A percentile compares a stretch with the other conserved stretches of the same genome.
phyloP scores from a whole-genome alignment of 2,329 filamentous ascomycete genomes.

The Triangularia setosa region DNA sequence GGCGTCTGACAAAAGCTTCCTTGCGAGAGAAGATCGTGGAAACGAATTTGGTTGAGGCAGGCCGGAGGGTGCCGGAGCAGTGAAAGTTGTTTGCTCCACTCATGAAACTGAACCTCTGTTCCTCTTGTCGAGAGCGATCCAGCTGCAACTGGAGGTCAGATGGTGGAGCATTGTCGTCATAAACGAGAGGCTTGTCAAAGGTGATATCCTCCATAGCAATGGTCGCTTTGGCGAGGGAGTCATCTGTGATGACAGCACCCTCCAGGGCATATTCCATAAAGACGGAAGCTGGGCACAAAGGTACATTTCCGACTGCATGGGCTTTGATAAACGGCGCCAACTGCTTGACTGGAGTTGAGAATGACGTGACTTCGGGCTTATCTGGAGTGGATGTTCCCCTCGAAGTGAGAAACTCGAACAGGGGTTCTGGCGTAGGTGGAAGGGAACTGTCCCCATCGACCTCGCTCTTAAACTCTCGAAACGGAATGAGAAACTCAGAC shows the following conservation, averaged over 20 bases:
- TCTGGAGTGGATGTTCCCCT: neutral
- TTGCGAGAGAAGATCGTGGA: neutral
- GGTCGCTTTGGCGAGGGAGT: neutral
- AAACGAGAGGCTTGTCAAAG: constrained; percentile 5
- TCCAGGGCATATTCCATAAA: constrained; percentile 3
- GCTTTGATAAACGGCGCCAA: neutral
- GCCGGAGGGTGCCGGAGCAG: neutral
- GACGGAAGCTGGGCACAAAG: constrained; percentile 5
- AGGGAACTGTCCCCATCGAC: neutral
- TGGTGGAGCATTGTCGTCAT: neutral
- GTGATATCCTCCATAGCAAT: neutral
- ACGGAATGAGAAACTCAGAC: neutral
- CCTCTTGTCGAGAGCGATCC: neutral
- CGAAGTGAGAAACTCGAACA: neutral
- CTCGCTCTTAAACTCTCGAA: neutral
- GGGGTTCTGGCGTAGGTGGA: neutral
- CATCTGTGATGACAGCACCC: neutral
- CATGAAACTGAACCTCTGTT: neutral
- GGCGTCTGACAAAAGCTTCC: neutral
- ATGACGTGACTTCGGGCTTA: neutral
- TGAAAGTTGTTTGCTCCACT: neutral
- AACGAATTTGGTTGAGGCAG: neutral
- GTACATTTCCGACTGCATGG: neutral
- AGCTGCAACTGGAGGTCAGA: neutral
- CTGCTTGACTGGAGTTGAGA: neutral